Conservation (phyloP, 2,329 filamentous ascomycete species). For the Colletotrichum paranaense region DNA sequence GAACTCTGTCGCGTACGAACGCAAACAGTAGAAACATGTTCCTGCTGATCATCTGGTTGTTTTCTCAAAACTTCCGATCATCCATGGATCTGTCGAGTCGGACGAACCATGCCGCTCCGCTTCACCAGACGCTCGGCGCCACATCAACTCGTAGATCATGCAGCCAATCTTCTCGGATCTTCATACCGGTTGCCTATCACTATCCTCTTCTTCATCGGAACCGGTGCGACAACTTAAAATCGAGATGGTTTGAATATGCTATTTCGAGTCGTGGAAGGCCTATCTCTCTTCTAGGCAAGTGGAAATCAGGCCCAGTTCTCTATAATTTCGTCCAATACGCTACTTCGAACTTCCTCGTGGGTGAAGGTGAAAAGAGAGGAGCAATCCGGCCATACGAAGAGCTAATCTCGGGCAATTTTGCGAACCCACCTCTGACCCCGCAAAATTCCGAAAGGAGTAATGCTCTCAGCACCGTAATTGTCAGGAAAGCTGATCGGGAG, state of each 20-base stretch:
- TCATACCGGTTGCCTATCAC: conserved; percentile 5
- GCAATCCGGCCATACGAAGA: conserved; percentile 17
- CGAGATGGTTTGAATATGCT: conserved; percentile 2
- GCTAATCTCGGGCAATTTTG: conserved; percentile 27
- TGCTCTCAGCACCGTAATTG: not conserved
- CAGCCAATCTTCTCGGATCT: conserved; percentile 1
- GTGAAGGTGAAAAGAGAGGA: not conserved
- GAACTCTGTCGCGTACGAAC: not conserved
- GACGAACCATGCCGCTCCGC: conserved; percentile 16
- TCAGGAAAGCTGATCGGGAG: conserved; percentile 5
- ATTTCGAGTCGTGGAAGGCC: not conserved
- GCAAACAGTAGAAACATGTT: not conserved
- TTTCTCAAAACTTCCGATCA: not conserved
- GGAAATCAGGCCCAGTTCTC: not conserved
- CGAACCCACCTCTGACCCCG: not conserved
- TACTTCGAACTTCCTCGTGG: not conserved
- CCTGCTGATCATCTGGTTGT: not conserved
- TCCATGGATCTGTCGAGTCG: conserved; percentile 6
- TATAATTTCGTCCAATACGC: not conserved
- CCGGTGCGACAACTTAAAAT: not conserved
- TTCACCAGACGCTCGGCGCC: conserved; percentile 2
- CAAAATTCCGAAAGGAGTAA: not conserved
- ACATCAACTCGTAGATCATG: conserved; percentile 20
- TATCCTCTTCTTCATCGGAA: conserved; percentile 16
- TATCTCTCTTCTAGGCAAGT: conserved; percentile 20